Percentiles rank a stretch among this genome's conserved stretches.
Evolutionary conservation across 805 yeast species (phyloP).

Genomic region (Dipodascus geniculatus): DNA sequence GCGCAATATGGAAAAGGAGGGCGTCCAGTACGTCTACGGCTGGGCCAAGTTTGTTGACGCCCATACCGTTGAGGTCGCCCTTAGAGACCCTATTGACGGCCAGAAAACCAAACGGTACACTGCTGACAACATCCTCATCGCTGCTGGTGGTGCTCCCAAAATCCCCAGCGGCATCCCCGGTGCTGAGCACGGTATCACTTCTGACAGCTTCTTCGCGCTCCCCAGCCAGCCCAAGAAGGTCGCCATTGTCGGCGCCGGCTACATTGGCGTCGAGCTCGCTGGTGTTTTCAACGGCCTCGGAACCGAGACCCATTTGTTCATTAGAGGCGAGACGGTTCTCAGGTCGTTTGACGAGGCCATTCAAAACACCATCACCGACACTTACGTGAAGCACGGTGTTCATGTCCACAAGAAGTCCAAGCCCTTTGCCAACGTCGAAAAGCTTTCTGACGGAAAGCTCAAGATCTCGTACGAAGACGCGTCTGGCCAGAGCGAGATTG

Average conservation of each 20-base stretch:
- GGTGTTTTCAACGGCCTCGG: conserved; percentile 90
- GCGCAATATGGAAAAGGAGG: conserved; percentile 75
- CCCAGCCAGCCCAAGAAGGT: conserved; percentile 80
- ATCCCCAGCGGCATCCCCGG: conserved; percentile 67
- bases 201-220: conserved; percentile 84
- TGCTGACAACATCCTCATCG: conserved; percentile 76
- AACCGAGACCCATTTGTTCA: conserved; percentile 71
- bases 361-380: conserved; percentile 66
- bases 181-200: conserved; percentile 68
- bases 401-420: conserved; percentile 61
- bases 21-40: conserved; percentile 79
- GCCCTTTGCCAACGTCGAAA: conserved; percentile 30
- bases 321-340: conserved; percentile 84
- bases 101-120: conserved; percentile 39
- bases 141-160: conserved; percentile 85
- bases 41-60: conserved; percentile 59
- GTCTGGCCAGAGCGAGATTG: conserved; percentile 32
- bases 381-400: conserved; percentile 72
- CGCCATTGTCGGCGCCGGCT: conserved; percentile 96
- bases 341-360: conserved; percentile 79
- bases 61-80: conserved; percentile 54
- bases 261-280: conserved; percentile 90
- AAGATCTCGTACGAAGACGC: conserved; percentile 33
- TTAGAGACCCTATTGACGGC: conserved; percentile 38
- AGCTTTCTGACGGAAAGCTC: conserved; percentile 34